phyloP scores from a whole-genome alignment of 257 asterid species.

The Parsonsia alboflavescens region DNA sequence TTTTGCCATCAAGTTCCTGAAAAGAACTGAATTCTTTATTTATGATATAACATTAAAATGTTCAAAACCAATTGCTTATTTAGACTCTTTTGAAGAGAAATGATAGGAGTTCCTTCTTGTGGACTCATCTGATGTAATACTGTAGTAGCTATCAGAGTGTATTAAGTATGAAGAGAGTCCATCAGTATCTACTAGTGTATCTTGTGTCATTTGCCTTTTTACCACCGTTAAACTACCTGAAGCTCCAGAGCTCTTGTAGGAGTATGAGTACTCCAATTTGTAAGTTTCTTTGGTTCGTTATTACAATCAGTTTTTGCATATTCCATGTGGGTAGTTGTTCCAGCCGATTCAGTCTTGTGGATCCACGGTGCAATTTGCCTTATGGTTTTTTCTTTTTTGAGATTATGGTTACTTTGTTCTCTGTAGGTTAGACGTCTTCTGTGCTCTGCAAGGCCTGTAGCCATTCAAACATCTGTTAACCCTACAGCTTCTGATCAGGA shows the following conservation, averaged over 20 bases:
- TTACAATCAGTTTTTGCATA: background rate
- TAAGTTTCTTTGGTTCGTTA: background rate
- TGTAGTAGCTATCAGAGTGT: background rate
- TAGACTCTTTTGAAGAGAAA: background rate
- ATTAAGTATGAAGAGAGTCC: background rate
- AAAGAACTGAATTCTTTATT: background rate
- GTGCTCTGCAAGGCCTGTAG: slow-evolving; percentile 88
- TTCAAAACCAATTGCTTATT: background rate
- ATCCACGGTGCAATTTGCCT: slow-evolving; percentile 1
- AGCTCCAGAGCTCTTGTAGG: background rate
- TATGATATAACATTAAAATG: background rate
- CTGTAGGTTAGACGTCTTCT: slow-evolving; percentile 79
- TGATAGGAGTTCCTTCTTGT: background rate
- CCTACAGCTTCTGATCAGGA: slow-evolving; percentile 97
- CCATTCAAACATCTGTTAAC: slow-evolving; percentile 80
- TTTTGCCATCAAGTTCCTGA: background rate
- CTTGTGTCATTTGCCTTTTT: background rate
- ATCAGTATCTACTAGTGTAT: background rate
- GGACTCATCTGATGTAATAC: background rate
- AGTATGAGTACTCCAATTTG: background rate
- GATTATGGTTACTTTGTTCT: background rate
- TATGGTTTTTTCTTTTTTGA: background rate
- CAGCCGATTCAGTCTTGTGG: background rate
- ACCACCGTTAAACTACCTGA: background rate
- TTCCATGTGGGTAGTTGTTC: background rate